Percentiles rank a stretch among this genome's conserved stretches.
Conservation (phyloP, 108 stramenopile genomes). For the Bacterosira constricta region DNA sequence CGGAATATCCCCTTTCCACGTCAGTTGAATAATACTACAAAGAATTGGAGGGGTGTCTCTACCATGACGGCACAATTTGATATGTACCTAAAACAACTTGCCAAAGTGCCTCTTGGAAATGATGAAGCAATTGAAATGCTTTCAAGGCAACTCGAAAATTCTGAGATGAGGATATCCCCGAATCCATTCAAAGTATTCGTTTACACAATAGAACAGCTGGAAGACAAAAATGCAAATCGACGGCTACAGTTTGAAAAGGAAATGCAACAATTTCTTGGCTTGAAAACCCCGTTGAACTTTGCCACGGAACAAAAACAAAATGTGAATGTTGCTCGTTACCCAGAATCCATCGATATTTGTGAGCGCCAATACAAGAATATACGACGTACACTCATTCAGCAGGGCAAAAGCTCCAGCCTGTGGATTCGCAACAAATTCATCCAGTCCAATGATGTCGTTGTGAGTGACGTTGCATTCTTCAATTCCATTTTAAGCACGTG, state of each 20-base stretch:
- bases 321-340: not conserved
- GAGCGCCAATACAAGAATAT: conserved; percentile 8
- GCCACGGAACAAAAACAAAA: conserved; percentile 4
- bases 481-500: not conserved
- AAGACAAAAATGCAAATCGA: conserved; percentile 20
- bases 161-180: conserved; percentile 3
- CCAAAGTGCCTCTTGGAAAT: conserved; percentile 4
- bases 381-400: not conserved
- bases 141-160: not conserved
- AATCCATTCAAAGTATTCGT: conserved; percentile 39
- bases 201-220: conserved; percentile 24
- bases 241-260: conserved; percentile 7
- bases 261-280: conserved; percentile 29
- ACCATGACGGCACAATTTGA: conserved; percentile 17
- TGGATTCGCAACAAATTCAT: conserved; percentile 36
- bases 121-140: conserved; percentile 21
- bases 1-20: conserved; percentile 12
- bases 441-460: conserved; percentile 23
- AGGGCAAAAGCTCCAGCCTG: conserved; percentile 5
- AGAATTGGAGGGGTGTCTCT: conserved; percentile 14
- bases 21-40: not conserved
- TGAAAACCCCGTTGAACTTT: conserved; percentile 21
- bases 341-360: conserved; percentile 31
- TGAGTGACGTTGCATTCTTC: conserved; percentile 15
- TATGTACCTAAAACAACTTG: conserved; percentile 26